Evolutionary conservation across 768 basidiomycete genomes (phyloP), one percentile per base, ranked within the genome.

Genomic region (Pisolithus orientalis): DNA sequence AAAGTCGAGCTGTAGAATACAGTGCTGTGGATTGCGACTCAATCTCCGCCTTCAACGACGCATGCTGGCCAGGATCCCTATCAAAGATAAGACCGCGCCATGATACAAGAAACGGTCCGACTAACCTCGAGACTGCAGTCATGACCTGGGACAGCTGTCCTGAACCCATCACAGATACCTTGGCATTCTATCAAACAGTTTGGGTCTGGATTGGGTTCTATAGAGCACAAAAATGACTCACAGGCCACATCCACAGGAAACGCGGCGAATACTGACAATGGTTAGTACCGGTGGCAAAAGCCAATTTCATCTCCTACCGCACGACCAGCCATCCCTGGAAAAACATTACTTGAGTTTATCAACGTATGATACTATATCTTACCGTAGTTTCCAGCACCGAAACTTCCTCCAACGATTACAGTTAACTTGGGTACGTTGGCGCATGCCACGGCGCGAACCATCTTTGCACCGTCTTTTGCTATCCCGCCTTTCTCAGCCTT

Each of bases 201-300:
- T 39, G 39, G 42, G 44, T 5, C 56, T 49, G 53, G 53, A 29
- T 27, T 52, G 54, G 21, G 54, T 50, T 39, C 32, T 54, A 47
- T 47, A 52, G 50, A 40, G 10, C 37, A 43, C 2, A 34, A 47
- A 34, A 16, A 46, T 24, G 34, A 72, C 87, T 62, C 70, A 90
- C 89, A 53, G 94, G 94, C 94, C 94, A 97, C 91, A 94, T 94
- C 90, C 91, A 97, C 48, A 97, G 69, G 78, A 97, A 96, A 54
- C 92, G 79, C 16, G 94, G 94, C 5, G 90, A 92, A 70, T 95
- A 97, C 84, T 94, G 47, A 39, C 10, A 34, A 44, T 45, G 47
- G 49, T 34, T 59, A 55, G 55, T 39, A 37, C 50, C 7, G 34
- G n/a, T 24, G 44, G 14, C 38, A 24, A 21, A 57, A 47, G 46